Evolutionary conservation across 495 filamentous ascomycete species (phyloP), one percentile per base, ranked within the genome.

Genomic region (Xylaria cubensis): DNA sequence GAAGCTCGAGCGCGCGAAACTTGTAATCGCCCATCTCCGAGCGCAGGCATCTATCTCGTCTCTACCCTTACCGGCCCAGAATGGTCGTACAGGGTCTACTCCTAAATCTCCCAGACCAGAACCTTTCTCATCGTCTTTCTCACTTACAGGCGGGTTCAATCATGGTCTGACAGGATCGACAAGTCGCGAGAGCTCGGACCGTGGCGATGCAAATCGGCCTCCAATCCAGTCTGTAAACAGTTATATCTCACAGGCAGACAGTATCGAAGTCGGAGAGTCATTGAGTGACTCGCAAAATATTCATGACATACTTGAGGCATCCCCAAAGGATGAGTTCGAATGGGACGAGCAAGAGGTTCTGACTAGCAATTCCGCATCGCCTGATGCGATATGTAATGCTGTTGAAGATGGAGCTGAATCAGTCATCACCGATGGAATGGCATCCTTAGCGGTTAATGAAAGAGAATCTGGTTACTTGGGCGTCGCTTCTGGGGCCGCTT

Each of bases 291-390:
- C 53, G 1, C 46, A 59, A 7, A 17, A 19, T 56, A 15, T 53
- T 48, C 58, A 32, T 36, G 62, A 55, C 41, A n/a, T 73, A 17
- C 48, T 74, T 34, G 73, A 75, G 61, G 36, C 32, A 39, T 69
- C 72, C 24, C 75, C 73, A 4, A 64, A 58, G 17, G 74, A 69
- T 34, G 67, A 75, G 1, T 75, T 77, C 41, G 75, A 77, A 10
- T 77, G 75, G 75, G 70, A 77, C 24, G 75, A 77, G 63, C 73
- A 59, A 26, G 69, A 67, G 48, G n/a, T 34, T 39, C 2, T 13
- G 46, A 53, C 46, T 1, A 46, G 53, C 8, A 59, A 41, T 19
- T 67, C 53, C 17, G 12, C 32, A 21, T 55, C 68, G 17, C 39
- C 72, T 32, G 61, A 56, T 21, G 50, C 8, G 29, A 53, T 65